Evolutionary conservation across 208 protist species (phyloP).

Genomic region (Eutreptiella sp.): DNA sequence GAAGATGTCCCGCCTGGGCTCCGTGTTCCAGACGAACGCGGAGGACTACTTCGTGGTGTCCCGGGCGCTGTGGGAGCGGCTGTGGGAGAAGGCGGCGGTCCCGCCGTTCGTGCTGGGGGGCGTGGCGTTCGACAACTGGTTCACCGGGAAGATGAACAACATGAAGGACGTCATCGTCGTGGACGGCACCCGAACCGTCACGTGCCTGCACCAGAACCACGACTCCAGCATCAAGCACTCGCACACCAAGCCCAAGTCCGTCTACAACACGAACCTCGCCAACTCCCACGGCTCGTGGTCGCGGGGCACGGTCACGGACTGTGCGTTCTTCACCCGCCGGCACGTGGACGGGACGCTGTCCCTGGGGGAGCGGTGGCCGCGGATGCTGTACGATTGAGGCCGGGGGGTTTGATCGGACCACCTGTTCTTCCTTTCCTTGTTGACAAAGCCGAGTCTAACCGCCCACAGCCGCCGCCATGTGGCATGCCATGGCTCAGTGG

Average conservation of each 20-base stretch:
- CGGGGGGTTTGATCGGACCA: no score
- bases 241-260: constrained; percentile 22
- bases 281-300: constrained; percentile 12
- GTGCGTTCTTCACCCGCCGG: constrained; percentile 3
- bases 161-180: constrained; percentile 16
- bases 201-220: constrained; percentile 39
- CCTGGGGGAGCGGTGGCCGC: no score
- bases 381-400: no score
- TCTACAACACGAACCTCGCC: constrained; percentile 23
- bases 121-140: constrained; percentile 43
- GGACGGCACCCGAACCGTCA: constrained; percentile 32
- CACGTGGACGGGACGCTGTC: no score
- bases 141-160: constrained; percentile 18
- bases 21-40: constrained; percentile 21
- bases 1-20: background rate
- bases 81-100: constrained; percentile 24
- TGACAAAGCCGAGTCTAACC: no score
- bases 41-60: constrained; percentile 42
- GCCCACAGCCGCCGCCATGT: no score
- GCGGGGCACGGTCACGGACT: constrained; percentile 2
- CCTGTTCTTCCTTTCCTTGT: no score
- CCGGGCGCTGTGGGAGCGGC: constrained; percentile 22
- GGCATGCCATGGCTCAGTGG: no score
- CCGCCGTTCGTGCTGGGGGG: constrained; percentile 40
- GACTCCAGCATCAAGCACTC: background rate